Conservation (phyloP, 2,329 filamentous ascomycete species). For the Aureobasidium sp. region DNA sequence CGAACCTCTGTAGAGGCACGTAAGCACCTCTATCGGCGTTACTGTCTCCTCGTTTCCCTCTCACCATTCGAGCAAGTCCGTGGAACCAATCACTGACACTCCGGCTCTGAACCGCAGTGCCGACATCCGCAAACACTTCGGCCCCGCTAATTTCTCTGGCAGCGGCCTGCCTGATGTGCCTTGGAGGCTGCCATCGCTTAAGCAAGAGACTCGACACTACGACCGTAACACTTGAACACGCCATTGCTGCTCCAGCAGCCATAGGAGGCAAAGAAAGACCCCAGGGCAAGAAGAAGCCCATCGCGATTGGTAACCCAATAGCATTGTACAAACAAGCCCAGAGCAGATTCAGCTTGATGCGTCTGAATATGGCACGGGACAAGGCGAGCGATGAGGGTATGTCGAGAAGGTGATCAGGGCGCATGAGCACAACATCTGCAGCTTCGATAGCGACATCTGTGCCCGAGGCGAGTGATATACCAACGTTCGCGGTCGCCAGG, state of each 20-base stretch:
- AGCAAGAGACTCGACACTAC: constrained; percentile 76
- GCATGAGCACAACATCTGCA: constrained; percentile 93
- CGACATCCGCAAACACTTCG: constrained; percentile 15
- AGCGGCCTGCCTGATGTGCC: constrained; percentile 67
- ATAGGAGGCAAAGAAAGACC: constrained; percentile 85
- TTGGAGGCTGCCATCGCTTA: constrained; percentile 77
- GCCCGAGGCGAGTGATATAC: constrained; percentile 85
- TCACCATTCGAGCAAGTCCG: constrained; percentile 12
- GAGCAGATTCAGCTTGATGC: constrained; percentile 87
- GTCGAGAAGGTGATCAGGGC: constrained; percentile 80
- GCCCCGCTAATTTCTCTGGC: constrained; percentile 41
- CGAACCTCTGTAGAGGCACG: constrained; percentile 38
- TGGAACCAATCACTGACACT: not conserved
- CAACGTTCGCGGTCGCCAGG: constrained; percentile 83
- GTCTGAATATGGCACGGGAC: constrained; percentile 74
- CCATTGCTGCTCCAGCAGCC: constrained; percentile 93
- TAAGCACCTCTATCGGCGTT: constrained; percentile 36
- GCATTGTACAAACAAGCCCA: constrained; percentile 95
- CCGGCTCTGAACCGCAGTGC: constrained; percentile 12
- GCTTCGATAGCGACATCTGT: constrained; percentile 98
- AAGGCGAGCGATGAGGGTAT: constrained; percentile 83
- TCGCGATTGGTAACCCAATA: constrained; percentile 87
- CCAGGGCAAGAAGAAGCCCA: constrained; percentile 90
- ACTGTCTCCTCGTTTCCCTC: constrained; percentile 30
- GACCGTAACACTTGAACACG: constrained; percentile 80